Conservation (phyloP, 2,329 filamentous ascomycete species). For the Nigrograna mackinnonii region DNA sequence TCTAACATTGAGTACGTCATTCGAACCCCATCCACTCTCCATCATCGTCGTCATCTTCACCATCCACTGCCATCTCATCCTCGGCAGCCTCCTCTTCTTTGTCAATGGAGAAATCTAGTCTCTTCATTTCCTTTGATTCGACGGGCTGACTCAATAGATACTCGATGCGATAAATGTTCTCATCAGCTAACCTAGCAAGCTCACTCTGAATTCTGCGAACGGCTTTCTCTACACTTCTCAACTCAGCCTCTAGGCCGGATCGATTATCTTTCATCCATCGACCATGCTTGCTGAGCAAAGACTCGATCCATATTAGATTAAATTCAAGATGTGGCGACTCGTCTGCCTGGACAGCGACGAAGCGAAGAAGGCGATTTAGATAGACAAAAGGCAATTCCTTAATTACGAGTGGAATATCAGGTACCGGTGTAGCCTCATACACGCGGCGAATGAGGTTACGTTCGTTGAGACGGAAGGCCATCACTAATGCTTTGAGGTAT, state of each 20-base stretch:
- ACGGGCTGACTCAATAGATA: slow-evolving; percentile 68
- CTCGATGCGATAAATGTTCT: slow-evolving; percentile 87
- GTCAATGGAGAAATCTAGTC: slow-evolving; percentile 32
- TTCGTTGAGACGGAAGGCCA: slow-evolving; percentile 96
- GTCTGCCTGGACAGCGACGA: slow-evolving; percentile 85
- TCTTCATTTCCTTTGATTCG: slow-evolving; percentile 23
- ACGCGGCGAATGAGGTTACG: slow-evolving; percentile 78
- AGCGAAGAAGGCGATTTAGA: slow-evolving; percentile 80
- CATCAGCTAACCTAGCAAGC: slow-evolving; percentile 79
- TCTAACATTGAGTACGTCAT: slow-evolving; percentile 1
- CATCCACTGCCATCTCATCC: slow-evolving; percentile 36
- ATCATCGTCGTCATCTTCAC: slow-evolving; percentile 41
- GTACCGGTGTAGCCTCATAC: slow-evolving; percentile 79
- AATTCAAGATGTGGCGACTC: slow-evolving; percentile 94
- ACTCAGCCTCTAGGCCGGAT: slow-evolving; percentile 78
- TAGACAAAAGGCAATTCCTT: slow-evolving; percentile 82
- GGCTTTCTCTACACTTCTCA: slow-evolving; percentile 80
- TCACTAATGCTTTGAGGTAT: slow-evolving; percentile 89
- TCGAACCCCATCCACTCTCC: slow-evolving; percentile 59
- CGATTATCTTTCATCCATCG: slow-evolving; percentile 81
- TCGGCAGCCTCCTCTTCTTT: slow-evolving; percentile 36
- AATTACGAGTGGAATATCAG: slow-evolving; percentile 77
- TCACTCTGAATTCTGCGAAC: slow-evolving; percentile 81
- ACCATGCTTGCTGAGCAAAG: slow-evolving; percentile 78
- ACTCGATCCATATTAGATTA: slow-evolving; percentile 89